Evolutionary conservation across 192 early-diverging fungal species (phyloP), one percentile per base, ranked within the genome.

Genomic region (Kickxella alabastrina): DNA sequence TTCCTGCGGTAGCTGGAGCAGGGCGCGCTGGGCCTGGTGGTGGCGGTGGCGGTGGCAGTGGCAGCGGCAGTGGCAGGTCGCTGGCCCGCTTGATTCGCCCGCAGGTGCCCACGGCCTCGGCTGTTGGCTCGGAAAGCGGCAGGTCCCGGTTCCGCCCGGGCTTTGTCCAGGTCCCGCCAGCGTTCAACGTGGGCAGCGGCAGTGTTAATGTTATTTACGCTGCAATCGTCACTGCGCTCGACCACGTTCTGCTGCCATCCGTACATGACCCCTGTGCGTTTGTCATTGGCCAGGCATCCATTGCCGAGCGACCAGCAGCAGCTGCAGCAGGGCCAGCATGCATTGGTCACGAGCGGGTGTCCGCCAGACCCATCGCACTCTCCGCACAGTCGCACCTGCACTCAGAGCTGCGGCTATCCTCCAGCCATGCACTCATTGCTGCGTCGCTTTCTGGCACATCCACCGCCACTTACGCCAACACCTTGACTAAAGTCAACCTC

Each of bases 201-300:
- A 45, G 12, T 29, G 21, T 56, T 14, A 46, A 49, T 10, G 43
- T 68, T 7, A 23, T 68, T n/a, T 56, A 68, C 25, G 65, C 65
- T 2, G 51, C 65, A 0, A 49, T 68, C 13, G 36, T 49, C 27
- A 40, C 52, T 12, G 52, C 48, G 9, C 39, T 68, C 12, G 58
- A 61, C 42, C 57, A 68, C 10, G 18, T 68, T 25, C 2, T 68
- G 9, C 56, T 68, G 58, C 40, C 65, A 2, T 25, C 39, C 1
- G 6, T 41, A 18, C 21, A 25, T 6, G 24, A 13, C 1, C 22
- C 15, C 2, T n/a, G 41, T 4, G 42, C 41, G 1, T 58, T 27
- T 29, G 38, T 27, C 2, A 58, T 58, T 8, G 63, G 55, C 15
- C 54, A 65, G n/a, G 28, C 45, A 1, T 34, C 49, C 15, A 50